Evolutionary conservation across 140 eudicot species (phyloP), one percentile per base, ranked within the genome.

Genomic region (Anethum foeniculum): DNA sequence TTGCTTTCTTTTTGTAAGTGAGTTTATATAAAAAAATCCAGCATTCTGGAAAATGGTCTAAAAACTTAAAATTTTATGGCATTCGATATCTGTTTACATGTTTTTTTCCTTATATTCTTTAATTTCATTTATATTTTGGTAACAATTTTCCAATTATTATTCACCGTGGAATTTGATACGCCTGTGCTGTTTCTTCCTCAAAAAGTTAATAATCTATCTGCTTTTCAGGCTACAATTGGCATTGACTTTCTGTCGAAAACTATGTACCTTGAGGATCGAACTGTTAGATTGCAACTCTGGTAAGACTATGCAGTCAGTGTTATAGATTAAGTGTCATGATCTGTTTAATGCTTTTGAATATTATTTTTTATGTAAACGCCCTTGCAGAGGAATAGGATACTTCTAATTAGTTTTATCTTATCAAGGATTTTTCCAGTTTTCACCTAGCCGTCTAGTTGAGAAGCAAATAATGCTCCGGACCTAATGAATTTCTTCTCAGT

Each of bases 271-370:
- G 96, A 90, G 87, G 96, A 90, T 79, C 91, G 93, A 74, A 91
- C 96, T 62, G 96, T 91, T 76, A 90, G 96, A 75, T 83, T 91
- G 88, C 96, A 91, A 86, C 90, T 91, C 65, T 91, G 93, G 96
- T 89, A 89, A 75, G 91, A 79, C 72, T 51, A 71, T 80, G 56
- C 80, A 78, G 19, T 64, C 30, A 80, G 36, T 27, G n/a, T 38
- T 3, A 23, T 43, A 23, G 5, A 23, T 41, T 18, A 21, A 41
- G 7, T 11, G 27, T 39, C 76, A 73, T 39, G 32, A 54, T 23
- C 18, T 74, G 56, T 74, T 8, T 41, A 1, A 30, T 58, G 43
- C 39, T 27, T 13, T 36, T 43, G n/a, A 25, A 44, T 16, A 64
- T 76, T 44, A 32, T 27, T 41, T 62, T 62, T 51, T 25, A 5